Percentiles rank a stretch among this genome's conserved stretches.
Conservation (phyloP, 306 rosid genomes). For the Alnus glutinosa region DNA sequence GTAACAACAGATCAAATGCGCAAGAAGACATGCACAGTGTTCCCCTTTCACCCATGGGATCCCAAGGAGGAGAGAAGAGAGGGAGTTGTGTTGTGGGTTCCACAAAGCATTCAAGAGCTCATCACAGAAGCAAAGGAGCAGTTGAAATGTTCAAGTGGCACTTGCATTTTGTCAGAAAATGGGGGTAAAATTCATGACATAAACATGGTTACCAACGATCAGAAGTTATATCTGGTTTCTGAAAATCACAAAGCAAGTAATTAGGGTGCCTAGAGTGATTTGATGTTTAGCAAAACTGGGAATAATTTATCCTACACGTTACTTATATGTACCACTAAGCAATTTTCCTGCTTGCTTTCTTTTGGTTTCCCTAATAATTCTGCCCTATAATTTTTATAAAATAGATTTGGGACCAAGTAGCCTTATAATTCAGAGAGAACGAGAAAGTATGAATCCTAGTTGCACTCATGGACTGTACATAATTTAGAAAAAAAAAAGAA, state of each 20-base stretch:
- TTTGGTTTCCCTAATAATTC: not conserved
- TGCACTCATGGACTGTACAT: too few relatives aligned
- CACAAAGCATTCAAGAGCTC: conserved; percentile 43
- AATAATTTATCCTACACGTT: not conserved
- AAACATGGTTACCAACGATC: conserved; percentile 33
- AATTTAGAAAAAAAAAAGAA: too few relatives aligned
- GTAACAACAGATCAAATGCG: conserved; percentile 23
- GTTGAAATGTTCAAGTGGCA: conserved; percentile 13
- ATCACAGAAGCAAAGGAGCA: conserved; percentile 29
- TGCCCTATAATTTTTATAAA: not conserved
- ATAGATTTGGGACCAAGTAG: too few relatives aligned
- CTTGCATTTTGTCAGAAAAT: conserved; percentile 37
- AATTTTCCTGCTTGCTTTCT: not conserved
- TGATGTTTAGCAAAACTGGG: not conserved
- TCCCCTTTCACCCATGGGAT: conserved; percentile 49
- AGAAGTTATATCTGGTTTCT: conserved; percentile 38
- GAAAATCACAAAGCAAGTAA: conserved; percentile 1
- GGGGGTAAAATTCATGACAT: conserved; percentile 40
- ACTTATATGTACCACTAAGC: not conserved
- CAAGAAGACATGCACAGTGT: conserved; percentile 39
- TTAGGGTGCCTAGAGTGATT: not conserved
- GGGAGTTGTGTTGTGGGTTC: conserved; percentile 43
- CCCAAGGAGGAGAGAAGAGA: conserved; percentile 24
- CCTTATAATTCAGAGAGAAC: too few relatives aligned
- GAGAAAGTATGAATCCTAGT: too few relatives aligned